Evolutionary conservation across 306 rosid species (phyloP).

Genomic region (Parietaria judaica): DNA sequence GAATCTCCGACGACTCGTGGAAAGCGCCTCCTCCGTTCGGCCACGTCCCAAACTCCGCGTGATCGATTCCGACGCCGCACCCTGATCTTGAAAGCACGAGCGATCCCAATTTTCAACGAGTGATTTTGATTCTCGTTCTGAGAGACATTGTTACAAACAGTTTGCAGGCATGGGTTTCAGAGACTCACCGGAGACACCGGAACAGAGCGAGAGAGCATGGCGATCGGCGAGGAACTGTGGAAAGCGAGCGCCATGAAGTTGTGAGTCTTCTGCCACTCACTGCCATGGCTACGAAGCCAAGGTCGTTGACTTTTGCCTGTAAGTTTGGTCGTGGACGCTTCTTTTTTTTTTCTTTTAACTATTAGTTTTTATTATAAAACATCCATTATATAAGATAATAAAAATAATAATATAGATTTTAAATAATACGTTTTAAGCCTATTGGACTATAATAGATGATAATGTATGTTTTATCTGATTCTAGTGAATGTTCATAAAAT

Average conservation of each 20-base stretch:
- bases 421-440: too few relatives aligned
- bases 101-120: constrained; percentile 10
- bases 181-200: constrained; percentile 7
- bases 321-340: too few relatives aligned
- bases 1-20: constrained; percentile 58
- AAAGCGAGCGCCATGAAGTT: background rate
- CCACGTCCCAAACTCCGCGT: constrained; percentile 50
- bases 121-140: constrained; percentile 3
- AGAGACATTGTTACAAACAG: constrained; percentile 23
- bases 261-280: background rate
- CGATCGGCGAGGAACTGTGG: background rate
- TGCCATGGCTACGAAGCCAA: too few relatives aligned
- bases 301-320: too few relatives aligned
- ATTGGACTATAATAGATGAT: too few relatives aligned
- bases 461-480: too few relatives aligned
- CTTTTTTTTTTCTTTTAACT: too few relatives aligned
- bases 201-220: background rate
- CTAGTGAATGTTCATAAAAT: too few relatives aligned
- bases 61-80: constrained; percentile 17
- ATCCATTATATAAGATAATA: too few relatives aligned
- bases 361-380: too few relatives aligned
- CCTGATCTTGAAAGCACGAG: constrained; percentile 41
- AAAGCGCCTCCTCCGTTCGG: constrained; percentile 73
- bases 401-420: too few relatives aligned
- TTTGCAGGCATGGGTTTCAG: background rate